Base-by-base conservation (phyloP, 2,329 filamentous ascomycete genomes). In the Westerdykella ornata region DNA sequence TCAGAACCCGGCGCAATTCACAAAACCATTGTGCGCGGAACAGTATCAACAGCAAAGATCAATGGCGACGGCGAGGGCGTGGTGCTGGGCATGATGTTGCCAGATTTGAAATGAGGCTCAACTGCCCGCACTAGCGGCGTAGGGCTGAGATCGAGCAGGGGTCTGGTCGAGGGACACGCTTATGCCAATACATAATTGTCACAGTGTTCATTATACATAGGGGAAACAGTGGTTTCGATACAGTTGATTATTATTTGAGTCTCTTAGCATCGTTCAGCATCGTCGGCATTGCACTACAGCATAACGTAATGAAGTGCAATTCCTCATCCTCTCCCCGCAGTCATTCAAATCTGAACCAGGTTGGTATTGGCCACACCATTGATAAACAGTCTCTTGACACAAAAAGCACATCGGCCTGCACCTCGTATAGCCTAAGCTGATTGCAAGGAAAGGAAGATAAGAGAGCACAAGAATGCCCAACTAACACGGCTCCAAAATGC, bases 391-490 rank as follows among this genome's bases (percentile, higher is more conserved):
- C 46, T 53, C 51, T 52, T 38, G 48, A 39, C 42, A 45, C 49
- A 42, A 54, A 47, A 36, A 38, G 22, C 12, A 26, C 22, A 9
- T 26, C 2, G 12, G 8, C 22, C 22, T 26, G 22, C 22, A 26
- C 22, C 22, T 26, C 22, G 8, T 26, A 26, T 26, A 2, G 22
- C 22, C 22, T 7, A 45, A 50, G 47, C 46, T 45, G 52, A 48
- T 42, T 46, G 52, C 47, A 55, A 58, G 48, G 50, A 38, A 52
- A 38, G 32, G 52, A 54, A 56, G 44, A 53, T 56, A 47, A 42
- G 53, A 43, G 53, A 56, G 51, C 44, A 52, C 17, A 57, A 52
- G 49, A 45, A 55, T 52, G 43, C 46, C 51, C 53, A 60, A 57
- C 46, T 48, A 55, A 52, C 44, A 43, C 52, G 51, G 49, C 53